Base-by-base conservation (phyloP, 345 rosid species). In the Odontarrhena argentea region DNA sequence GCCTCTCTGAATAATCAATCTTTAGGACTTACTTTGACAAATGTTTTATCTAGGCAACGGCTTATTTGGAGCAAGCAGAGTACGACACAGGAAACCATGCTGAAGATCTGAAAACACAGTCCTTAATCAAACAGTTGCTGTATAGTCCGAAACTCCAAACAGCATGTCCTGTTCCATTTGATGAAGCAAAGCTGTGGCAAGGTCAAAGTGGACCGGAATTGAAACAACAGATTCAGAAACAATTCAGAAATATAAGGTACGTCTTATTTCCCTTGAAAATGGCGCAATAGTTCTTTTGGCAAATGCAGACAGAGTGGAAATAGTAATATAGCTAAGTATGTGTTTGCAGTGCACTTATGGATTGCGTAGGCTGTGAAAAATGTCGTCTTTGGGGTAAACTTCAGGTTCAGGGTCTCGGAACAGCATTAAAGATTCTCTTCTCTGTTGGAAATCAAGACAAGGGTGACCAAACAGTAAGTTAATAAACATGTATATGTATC, bases 351-450 rank as follows among this genome's bases (percentile, higher is more conserved):
- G 87, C 96, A 7, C 8, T 91, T 72, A 94, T 94, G 97, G 96
- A 94, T 71, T 93, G 98, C 71, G 86, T 93, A 50, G 96, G 99
- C 18, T 94, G 99, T 78, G 99, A 94, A 76, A 94, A 91, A 70
- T 94, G 99, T 56, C 83, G 97, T 28, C 88, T 94, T 60, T 91
- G 99, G 99, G 98, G 97, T 62, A 93, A 93, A 70, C 96, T 93
- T 81, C 98, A 93, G 83, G 90, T 93, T 85, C 90, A 87, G 11
- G 98, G 98, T 73, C 86, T 90, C 22, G 98, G 97, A 8, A 88
- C 98, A 59, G 98, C 97, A 7, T 74, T 93, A 85, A 88, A 94
- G 60, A 86, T 91, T 62, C 90, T 94, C 57, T 91, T 94, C 79
- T 87, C 99, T 41, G 92, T 77, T 55, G 80, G 86, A 68, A 90